Conservation (phyloP, 2,329 filamentous ascomycete genomes). For the Huntiella decipiens region DNA sequence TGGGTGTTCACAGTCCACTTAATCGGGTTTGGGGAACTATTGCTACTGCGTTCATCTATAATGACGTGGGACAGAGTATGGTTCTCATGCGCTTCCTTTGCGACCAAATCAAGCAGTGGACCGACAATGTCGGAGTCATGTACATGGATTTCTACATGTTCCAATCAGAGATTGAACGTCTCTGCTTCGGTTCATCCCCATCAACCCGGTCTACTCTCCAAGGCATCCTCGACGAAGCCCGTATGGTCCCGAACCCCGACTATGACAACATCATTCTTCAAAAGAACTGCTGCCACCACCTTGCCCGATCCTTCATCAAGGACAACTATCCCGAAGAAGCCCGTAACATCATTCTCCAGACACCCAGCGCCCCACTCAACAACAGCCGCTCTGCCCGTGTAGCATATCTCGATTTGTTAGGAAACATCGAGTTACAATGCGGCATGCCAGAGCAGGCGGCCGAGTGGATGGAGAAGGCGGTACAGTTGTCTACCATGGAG, state of each 20-base stretch:
- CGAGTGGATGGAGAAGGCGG: conserved; percentile 10
- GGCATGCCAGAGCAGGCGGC: conserved; percentile 5
- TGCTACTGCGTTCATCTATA: conserved; percentile 10
- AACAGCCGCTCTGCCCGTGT: conserved; percentile 8
- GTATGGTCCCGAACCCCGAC: conserved; percentile 1
- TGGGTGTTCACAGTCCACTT: conserved; percentile 9
- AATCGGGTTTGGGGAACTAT: conserved; percentile 9
- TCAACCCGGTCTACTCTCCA: conserved; percentile 6
- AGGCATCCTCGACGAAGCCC: conserved; percentile 5
- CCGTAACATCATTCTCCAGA: conserved; percentile 5
- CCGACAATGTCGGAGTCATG: conserved; percentile 4
- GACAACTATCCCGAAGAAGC: conserved; percentile 8
- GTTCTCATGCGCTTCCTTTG: conserved; percentile 9
- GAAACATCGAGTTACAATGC: conserved; percentile 8
- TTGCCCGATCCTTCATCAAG: conserved; percentile 10
- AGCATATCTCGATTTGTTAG: conserved; percentile 10
- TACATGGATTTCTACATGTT: conserved; percentile 11
- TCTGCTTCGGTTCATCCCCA: conserved; percentile 7
- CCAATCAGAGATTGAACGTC: conserved; percentile 10
- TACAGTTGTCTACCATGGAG: conserved; percentile 5
- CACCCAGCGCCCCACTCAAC: conserved; percentile 6
- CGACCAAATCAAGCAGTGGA: conserved; percentile 8
- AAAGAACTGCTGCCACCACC: conserved; percentile 8
- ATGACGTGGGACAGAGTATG: conserved; percentile 10
- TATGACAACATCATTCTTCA: conserved; percentile 8